Base-by-base conservation (phyloP, 2,329 filamentous ascomycete genomes). In the Pseudocercospora cruenta region DNA sequence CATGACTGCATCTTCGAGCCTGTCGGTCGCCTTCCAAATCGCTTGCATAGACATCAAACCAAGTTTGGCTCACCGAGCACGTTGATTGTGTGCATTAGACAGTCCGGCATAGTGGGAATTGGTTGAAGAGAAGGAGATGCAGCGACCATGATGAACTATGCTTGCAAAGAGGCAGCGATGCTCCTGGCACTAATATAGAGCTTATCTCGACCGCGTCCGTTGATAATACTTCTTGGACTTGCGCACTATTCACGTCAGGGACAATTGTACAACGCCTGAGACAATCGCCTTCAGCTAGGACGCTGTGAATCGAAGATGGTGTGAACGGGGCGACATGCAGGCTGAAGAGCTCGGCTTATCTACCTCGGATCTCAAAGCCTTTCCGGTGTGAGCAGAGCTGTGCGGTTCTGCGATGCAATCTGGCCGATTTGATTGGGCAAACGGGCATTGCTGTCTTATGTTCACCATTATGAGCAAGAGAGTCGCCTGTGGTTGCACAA, bases 331-430 rank as follows among this genome's bases (percentile, higher is more conserved):
- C 51, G 9, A 55, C 22, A 16, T 55, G 51, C 51, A 55, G 51
- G 26, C n/a, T 55, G 26, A 55, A 55, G 10, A 55, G 22, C 51
- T 55, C 16, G 51, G 51, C 51, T 55, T 55, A 55, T 55, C 51
- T 33, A 31, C n/a, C 51, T 55, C 26, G 51, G 51, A 55, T 31
- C 26, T 28, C 26, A 8, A 26, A 31, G 26, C 22, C 51, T n/a
- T 16, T 55, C 51, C 51, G 24, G 21, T 55, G 24, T 51, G 51
- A 10, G 24, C 39, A 55, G 51, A 55, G 51, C 51, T 55, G 26
- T 31, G 51, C 9, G 51, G 26, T 55, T 55, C 51, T 55, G 51
- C 26, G 6, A 3, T 14, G 1, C 26, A 33, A 26, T 8, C 12
- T 33, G 24, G 24, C 51, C 22, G 16, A 28, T 12, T 4, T 55